Evolutionary conservation across 169 alveolate species (phyloP).

Genomic region (Plasmodium knowlesi): DNA sequence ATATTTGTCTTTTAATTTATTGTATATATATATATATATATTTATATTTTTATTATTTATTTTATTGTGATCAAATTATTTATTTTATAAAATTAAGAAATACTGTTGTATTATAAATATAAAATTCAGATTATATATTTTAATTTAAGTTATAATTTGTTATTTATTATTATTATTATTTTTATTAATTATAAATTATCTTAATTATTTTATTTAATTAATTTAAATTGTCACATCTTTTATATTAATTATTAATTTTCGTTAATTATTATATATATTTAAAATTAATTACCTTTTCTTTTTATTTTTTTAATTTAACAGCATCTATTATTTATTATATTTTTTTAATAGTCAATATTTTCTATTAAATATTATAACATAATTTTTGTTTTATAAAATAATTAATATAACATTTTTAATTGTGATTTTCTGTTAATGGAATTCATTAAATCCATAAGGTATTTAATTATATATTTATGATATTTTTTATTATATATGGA

Average conservation of each 20-base stretch:
- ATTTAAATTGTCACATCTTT: neutral
- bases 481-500: neutral
- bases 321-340: neutral
- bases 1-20: neutral
- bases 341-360: neutral
- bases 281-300: neutral
- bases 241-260: neutral
- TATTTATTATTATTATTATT: neutral
- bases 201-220: neutral
- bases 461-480: neutral
- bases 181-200: neutral
- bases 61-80: too few relatives aligned
- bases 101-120: too few relatives aligned
- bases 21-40: too few relatives aligned
- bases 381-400: neutral
- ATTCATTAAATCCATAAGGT: neutral
- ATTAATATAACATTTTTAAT: neutral
- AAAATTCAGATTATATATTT: too few relatives aligned
- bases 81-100: too few relatives aligned
- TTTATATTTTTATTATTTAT: neutral
- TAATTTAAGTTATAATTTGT: neutral
- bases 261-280: neutral
- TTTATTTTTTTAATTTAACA: neutral
- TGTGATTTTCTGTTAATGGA: neutral
- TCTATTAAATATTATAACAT: neutral